A percentile compares a stretch with the other conserved stretches of the same genome.
Conservation (phyloP, 768 basidiomycete species). For the Lactifluus hygrophoroides region DNA sequence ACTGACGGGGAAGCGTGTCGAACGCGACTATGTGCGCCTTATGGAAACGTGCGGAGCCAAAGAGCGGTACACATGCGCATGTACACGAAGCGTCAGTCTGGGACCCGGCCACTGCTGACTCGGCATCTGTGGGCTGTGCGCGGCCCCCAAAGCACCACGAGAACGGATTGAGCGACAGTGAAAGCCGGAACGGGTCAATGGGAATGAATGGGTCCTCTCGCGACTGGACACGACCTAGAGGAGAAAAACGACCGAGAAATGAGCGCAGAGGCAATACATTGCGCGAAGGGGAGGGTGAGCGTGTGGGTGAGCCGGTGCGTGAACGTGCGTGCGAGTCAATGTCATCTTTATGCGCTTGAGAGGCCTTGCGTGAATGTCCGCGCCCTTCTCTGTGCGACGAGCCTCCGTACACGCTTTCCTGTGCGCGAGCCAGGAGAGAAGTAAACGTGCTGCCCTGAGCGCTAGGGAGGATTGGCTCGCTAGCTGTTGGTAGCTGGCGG, state of each 20-base stretch:
- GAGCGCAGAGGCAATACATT: constrained; percentile 47
- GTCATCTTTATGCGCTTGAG: constrained; percentile 20
- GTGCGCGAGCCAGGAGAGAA: constrained; percentile 9
- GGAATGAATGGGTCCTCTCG: constrained; percentile 34
- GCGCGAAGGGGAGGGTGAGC: constrained; percentile 33
- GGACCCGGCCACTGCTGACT: not conserved
- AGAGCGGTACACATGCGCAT: constrained; percentile 19
- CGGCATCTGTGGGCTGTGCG: not conserved
- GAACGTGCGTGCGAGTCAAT: constrained; percentile 27
- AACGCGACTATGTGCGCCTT: constrained; percentile 24
- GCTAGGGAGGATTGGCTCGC: constrained; percentile 16
- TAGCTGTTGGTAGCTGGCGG: constrained; percentile 7
- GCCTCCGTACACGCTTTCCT: not conserved
- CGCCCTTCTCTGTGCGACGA: constrained; percentile 1
- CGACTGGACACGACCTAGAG: constrained; percentile 41
- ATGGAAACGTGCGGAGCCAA: constrained; percentile 12
- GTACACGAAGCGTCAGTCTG: not conserved
- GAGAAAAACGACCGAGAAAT: constrained; percentile 44
- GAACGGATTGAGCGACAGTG: constrained; percentile 7
- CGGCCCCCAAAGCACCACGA: constrained; percentile 7
- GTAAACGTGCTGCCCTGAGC: not conserved
- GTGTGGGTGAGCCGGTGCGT: constrained; percentile 31
- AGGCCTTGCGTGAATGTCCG: constrained; percentile 18
- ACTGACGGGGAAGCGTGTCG: constrained; percentile 36
- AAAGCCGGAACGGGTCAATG: constrained; percentile 29